Conservation (phyloP, 495 filamentous ascomycete species). For the Tuber aestivum region DNA sequence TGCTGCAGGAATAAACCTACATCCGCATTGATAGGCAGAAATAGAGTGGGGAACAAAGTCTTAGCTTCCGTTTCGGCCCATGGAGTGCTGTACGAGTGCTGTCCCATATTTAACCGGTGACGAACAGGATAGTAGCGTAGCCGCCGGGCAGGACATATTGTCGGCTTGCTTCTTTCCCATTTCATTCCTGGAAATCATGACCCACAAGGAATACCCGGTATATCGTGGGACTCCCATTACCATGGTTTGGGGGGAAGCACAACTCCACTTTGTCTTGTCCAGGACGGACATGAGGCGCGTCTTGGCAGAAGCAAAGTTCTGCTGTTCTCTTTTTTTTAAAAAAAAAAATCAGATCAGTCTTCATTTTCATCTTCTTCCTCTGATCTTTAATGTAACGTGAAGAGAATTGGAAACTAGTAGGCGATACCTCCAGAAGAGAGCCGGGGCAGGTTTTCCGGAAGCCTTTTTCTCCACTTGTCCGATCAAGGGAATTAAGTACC, state of each 20-base stretch:
- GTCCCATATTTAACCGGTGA: constrained; percentile 11
- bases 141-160: not conserved
- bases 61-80: not conserved
- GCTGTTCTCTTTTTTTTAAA: not conserved
- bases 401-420: not conserved
- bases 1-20: not conserved
- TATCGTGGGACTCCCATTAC: constrained; percentile 26
- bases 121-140: not conserved
- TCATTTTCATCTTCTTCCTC: not conserved
- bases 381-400: not conserved
- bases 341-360: not conserved
- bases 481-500: not conserved
- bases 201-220: constrained; percentile 33
- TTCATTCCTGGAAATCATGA: constrained; percentile 23
- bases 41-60: not conserved
- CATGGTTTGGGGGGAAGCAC: constrained; percentile 24
- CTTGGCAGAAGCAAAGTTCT: constrained; percentile 5
- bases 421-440: not conserved
- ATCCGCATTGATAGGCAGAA: not conserved
- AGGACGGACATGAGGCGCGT: constrained; percentile 20
- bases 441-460: not conserved
- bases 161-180: constrained; percentile 4
- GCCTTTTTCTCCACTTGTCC: not conserved
- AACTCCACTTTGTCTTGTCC: constrained; percentile 19
- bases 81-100: not conserved